Base-by-base conservation (phyloP, 495 filamentous ascomycete genomes). In the Pyrenula massariospora region DNA sequence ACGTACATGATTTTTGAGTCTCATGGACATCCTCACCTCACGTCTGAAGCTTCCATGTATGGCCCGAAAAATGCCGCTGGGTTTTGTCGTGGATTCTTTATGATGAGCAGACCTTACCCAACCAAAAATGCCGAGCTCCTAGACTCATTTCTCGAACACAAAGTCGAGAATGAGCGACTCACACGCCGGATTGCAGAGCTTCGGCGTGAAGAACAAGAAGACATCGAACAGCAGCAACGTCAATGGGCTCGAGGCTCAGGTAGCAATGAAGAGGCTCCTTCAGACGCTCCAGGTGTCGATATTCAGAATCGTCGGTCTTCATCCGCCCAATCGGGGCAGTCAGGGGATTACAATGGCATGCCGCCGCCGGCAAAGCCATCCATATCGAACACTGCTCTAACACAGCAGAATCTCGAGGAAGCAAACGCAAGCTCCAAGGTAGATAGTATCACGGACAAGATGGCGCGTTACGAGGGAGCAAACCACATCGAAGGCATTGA, bases 141-240 rank as follows among this genome's bases (percentile, higher is more conserved):
- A 53, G 91, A 98, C 68, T 94, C 92, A 0, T 96, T 96, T 59
- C 75, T 98, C 12, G 93, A 98, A 68, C 92, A 96, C 70, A 96
- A 96, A 68, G 91, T 97, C 52, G 93, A 97, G 68, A 96, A 98
- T 62, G 91, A 95, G 68, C 82, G 93, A 19, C 69, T 98, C 47
- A 81, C 77, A 56, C 87, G 88, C 59, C 83, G 87, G 31, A 95
- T 98, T 57, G 82, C 84, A 12, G 90, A 95, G 64, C 77, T 98
- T 48, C 85, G 84, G 61, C 77, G 81, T 59, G 93, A 97, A 68
- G 91, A 96, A 66, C 82, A 84, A 55, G 87, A 91, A 61, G 93
- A 96, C 51, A 65, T 77, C 19, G 78, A 77, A 58, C 66, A 70
- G 47, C 74, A 76, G 58, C 70, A 77, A 56, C 65, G 68, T 21